Evolutionary conservation across 2,329 filamentous ascomycete species (phyloP).

Genomic region (Phialophora chinensis): DNA sequence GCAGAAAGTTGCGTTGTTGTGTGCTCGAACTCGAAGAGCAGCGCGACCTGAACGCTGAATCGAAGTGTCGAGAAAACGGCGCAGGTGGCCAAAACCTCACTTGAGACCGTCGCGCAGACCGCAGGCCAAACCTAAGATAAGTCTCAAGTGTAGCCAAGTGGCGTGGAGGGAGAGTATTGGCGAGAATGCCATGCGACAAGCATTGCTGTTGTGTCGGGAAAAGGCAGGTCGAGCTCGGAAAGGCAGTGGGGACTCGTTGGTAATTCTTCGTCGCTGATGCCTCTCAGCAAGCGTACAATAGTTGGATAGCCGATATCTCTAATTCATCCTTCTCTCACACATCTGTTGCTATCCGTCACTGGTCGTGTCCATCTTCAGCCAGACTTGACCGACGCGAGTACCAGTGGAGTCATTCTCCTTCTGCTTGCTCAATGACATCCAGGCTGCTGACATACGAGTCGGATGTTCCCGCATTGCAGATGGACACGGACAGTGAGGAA

Average conservation of each 20-base stretch:
- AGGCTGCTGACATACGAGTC: conserved; percentile 52
- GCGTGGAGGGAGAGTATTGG: too few relatives aligned
- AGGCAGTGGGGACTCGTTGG: neutral
- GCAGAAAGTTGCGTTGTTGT: too few relatives aligned
- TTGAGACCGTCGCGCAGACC: too few relatives aligned
- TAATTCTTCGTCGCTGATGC: neutral
- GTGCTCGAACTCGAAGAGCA: too few relatives aligned
- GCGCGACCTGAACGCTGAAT: too few relatives aligned
- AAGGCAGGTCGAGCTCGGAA: too few relatives aligned
- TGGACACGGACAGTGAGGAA: conserved; percentile 8
- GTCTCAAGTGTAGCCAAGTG: too few relatives aligned
- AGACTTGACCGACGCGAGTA: conserved; percentile 6
- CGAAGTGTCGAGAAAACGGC: too few relatives aligned
- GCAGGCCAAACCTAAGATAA: too few relatives aligned
- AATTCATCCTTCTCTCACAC: neutral
- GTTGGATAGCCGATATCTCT: neutral
- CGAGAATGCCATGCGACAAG: too few relatives aligned
- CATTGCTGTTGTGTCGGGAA: too few relatives aligned
- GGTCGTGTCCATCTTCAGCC: neutral
- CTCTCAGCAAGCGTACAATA: neutral
- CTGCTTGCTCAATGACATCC: conserved; percentile 66
- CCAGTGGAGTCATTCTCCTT: conserved; percentile 11
- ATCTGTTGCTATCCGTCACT: neutral
- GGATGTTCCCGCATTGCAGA: conserved; percentile 34
- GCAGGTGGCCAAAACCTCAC: too few relatives aligned